Percentiles rank a stretch among this genome's conserved stretches.
Conservation (phyloP, 2,329 filamentous ascomycete species). For the Fusarium nurragi region DNA sequence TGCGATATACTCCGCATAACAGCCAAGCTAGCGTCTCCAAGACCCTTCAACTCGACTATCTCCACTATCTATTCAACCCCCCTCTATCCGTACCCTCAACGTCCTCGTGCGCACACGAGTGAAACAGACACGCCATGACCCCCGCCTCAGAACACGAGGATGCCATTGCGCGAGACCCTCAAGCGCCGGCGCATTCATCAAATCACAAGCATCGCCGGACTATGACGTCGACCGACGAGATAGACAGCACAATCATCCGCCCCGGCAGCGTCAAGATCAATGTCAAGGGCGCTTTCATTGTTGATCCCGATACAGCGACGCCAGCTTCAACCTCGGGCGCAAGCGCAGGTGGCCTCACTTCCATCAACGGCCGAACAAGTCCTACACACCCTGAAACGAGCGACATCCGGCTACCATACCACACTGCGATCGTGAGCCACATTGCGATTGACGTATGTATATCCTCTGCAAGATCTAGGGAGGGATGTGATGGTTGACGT, state of each 20-base stretch:
- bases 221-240: slow-evolving; percentile 64
- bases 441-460: slow-evolving; percentile 89
- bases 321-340: slow-evolving; percentile 53
- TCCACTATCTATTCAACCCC: slow-evolving; percentile 18
- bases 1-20: slow-evolving; percentile 4
- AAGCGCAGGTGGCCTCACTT: slow-evolving; percentile 31
- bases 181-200: slow-evolving; percentile 17
- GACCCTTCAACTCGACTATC: slow-evolving; percentile 27
- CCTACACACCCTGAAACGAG: slow-evolving; percentile 75
- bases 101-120: slow-evolving; percentile 7
- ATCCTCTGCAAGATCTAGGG: slow-evolving; percentile 16
- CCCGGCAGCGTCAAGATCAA: slow-evolving; percentile 89
- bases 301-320: slow-evolving; percentile 77
- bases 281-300: slow-evolving; percentile 94
- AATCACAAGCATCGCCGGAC: slow-evolving; percentile 43
- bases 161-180: slow-evolving; percentile 24
- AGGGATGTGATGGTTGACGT: slow-evolving; percentile 25
- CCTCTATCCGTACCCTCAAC: slow-evolving; percentile 14
- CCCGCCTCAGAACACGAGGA: slow-evolving; percentile 42
- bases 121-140: slow-evolving; percentile 30
- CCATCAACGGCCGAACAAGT: slow-evolving; percentile 56
- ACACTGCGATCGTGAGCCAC: slow-evolving; percentile 94
- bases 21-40: slow-evolving; percentile 5
- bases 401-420: slow-evolving; percentile 95
- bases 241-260: slow-evolving; percentile 68